Base-by-base conservation (phyloP, 2,329 filamentous ascomycete species). In the Ophiobolus disseminans region DNA sequence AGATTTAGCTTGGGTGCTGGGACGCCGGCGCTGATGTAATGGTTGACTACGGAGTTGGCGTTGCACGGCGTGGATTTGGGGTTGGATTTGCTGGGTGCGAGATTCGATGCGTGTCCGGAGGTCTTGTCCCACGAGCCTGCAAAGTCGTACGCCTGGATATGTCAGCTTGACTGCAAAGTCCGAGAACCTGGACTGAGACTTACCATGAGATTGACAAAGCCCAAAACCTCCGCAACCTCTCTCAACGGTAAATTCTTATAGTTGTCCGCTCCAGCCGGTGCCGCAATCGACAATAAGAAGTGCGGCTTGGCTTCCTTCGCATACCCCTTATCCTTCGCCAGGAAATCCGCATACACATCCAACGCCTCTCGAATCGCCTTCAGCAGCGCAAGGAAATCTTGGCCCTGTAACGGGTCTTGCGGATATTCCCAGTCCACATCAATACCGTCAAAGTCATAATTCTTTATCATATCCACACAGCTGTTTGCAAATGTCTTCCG, bases 101-200 rank as follows among this genome's bases (percentile, higher is more conserved):
- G 70, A 69, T 96, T 97, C 4, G 92, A 84, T 69, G 91, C 87
- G 75, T 97, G 91, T 4, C 87, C 91, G 1, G 89, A 79, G 3
- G 67, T 69, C 3, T 75, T 61, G 63, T 92, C 89, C 91, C 91
- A 97, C 3, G 85, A 87, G 1, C 93, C 93, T 5, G 91, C 86
- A 50, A 75, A 81, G 53, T 80, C 78, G 54, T 80, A 81, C 1
- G 76, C 75, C 62, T 45, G 9, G 5, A 6, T 17, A 11, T 5
- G 22, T 35, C 22, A 41, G 36, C 21, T 26, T 7, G 23, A 7
- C 11, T 6, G 23, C 11, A 7, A 13, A 10, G 23, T 35, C 21
- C 7, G 19, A 20, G n/a, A n/a, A n/a, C n/a, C n/a, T n/a, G 22
- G 11, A 30, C 19, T 23, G n/a, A 19, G 2, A 55, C 53, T 32